These are phyloP conservation scores for Lactuca saligna DNA, from an alignment of 129 eudicot genomes.

Conservation along the genomic window DNA sequence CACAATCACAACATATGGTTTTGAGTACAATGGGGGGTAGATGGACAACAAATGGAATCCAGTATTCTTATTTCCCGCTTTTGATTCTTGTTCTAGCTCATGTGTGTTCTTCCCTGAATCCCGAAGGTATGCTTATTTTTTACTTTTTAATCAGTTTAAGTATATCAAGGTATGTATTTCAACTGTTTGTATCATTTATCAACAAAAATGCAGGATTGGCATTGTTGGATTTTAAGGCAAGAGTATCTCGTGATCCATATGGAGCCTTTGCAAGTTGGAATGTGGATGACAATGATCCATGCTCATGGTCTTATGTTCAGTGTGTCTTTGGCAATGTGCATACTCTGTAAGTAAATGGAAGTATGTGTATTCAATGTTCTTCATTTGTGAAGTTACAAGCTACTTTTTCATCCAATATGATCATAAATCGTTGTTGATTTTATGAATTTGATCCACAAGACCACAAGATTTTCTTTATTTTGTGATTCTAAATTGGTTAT, in stretches of 20 bases:
- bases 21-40: constrained; percentile 58
- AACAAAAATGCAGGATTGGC: constrained; percentile 48
- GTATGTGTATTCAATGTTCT: not conserved
- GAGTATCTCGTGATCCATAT: constrained; percentile 55
- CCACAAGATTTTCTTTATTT: too few species aligned
- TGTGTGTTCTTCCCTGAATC: constrained; percentile 53
- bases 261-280: constrained; percentile 66
- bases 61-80: constrained; percentile 37
- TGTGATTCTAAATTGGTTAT: too few species aligned
- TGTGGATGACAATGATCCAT: constrained; percentile 48
- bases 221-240: constrained; percentile 54
- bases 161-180: not conserved
- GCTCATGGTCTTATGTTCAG: constrained; percentile 73
- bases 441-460: too few species aligned
- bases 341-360: constrained; percentile 54
- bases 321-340: constrained; percentile 66
- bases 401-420: too few species aligned
- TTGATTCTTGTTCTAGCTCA: constrained; percentile 43
- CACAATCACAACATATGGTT: constrained; percentile 41
- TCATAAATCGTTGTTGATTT: too few species aligned
- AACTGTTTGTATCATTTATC: not conserved
- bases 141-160: not conserved
- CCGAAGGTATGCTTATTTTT: constrained; percentile 52
- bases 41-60: constrained; percentile 44
- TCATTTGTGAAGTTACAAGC: too few species aligned